Evolutionary conservation across 805 yeast species (phyloP), one percentile per base, ranked within the genome.

Genomic region (Metschnikowia rubicola): DNA sequence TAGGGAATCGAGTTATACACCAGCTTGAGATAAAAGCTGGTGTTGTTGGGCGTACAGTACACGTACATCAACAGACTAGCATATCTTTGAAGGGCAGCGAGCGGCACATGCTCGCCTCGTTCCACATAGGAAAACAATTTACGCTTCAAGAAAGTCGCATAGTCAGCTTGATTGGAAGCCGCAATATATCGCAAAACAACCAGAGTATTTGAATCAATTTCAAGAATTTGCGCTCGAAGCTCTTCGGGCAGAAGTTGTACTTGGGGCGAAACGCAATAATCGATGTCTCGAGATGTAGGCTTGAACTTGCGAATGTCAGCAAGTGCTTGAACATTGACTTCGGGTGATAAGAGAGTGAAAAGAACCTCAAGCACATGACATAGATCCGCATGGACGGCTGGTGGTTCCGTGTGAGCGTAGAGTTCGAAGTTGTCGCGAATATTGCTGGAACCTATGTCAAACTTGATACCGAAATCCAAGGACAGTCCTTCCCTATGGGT

Each of bases 121-220:
- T 50, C 55, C 13, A 59, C 39, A 51, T 59, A 64, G 8, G 44
- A 46, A 44, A 69, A 64, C 5, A 71, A 40, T 31, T 62, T 64
- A 1, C 48, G 38, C 30, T 55, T 45, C 9, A 69, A 38, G 44
- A 59, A 71, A 28, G 51, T 48, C 44, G 58, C 64, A 49, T 68
- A 71, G 4, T 62, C 63, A 2, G 39, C 42, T 0, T 76, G 70
- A 50, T 69, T 68, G 3, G 76, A 61, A 1, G 68, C 61, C 0
- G 75, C 71, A 10, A 72, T 48, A 44, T 60, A 71, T 38, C 68
- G 60, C 36, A 70, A 53, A 17, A 67, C 57, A 11, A 62, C 47
- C 49, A 64, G 68, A 13, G 66, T 52, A 44, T 64, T 56, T n/a
- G 46, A 43, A 54, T 72, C 76, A 36, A 72, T 67, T 30, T 66